Percentiles rank a stretch among this genome's conserved stretches.
Conservation (phyloP, 805 yeast species). For the Candida argentea region DNA sequence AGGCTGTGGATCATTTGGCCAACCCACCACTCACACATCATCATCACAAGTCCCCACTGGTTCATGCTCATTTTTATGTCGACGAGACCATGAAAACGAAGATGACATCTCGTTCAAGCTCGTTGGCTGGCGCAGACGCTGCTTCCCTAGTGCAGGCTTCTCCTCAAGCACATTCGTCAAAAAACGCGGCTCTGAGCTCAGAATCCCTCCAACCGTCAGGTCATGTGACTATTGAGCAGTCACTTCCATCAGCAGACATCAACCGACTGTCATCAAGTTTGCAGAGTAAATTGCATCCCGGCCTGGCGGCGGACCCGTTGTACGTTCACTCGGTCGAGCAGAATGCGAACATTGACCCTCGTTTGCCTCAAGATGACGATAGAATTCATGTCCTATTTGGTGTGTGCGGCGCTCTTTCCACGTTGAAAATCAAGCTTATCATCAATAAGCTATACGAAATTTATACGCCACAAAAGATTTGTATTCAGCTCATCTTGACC, state of each 20-base stretch:
- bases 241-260: neutral
- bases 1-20: constrained; percentile 16
- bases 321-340: too few species aligned
- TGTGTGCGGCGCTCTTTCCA: constrained; percentile 48
- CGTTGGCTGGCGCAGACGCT: constrained; percentile 13
- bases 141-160: neutral
- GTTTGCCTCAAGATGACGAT: constrained; percentile 52
- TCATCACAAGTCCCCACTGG: constrained; percentile 49
- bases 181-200: too few species aligned
- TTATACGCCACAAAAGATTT: constrained; percentile 39
- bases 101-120: constrained; percentile 29
- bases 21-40: constrained; percentile 21
- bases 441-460: constrained; percentile 42
- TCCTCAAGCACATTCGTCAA: neutral
- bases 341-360: constrained; percentile 46
- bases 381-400: constrained; percentile 47
- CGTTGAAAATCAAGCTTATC: constrained; percentile 42
- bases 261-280: neutral
- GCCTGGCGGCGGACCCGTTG: neutral
- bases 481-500: constrained; percentile 46
- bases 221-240: neutral
- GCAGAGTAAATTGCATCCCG: constrained; percentile 1
- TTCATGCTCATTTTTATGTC: constrained; percentile 72
- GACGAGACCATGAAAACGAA: constrained; percentile 55
- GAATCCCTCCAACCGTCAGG: too few species aligned